Evolutionary conservation across 202 grass and related monocot species (phyloP).

Genomic region (Setaria italica): DNA sequence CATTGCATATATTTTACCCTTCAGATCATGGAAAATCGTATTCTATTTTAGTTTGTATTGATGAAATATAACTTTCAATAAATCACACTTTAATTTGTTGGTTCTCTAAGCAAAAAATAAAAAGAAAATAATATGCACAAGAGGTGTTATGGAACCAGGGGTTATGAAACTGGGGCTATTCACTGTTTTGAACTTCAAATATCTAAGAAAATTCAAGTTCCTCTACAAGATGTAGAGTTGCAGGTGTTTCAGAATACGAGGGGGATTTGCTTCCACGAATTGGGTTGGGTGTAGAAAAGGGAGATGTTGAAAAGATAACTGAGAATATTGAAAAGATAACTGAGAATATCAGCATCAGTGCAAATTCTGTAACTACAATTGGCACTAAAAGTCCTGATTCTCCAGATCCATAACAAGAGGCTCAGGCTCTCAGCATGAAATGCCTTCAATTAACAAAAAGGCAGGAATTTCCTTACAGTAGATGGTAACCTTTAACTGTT

Average conservation of each 20-base stretch:
- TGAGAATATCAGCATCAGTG: neutral
- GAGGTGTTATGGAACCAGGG: neutral
- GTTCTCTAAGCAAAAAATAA: neutral
- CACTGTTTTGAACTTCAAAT: neutral
- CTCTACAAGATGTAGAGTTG: neutral
- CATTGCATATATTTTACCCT: neutral
- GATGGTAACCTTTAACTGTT: neutral
- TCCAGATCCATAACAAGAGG: neutral
- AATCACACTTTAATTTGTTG: neutral
- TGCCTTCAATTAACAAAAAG: neutral
- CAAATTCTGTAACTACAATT: slow-evolving; percentile 14
- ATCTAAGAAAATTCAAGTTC: neutral
- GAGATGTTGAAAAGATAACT: neutral
- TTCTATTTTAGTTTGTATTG: neutral
- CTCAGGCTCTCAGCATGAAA: neutral
- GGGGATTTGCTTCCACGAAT: neutral
- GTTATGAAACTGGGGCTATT: neutral
- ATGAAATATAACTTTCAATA: neutral
- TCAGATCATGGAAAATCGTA: neutral
- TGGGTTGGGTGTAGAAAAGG: neutral
- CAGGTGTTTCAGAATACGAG: neutral
- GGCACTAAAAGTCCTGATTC: neutral
- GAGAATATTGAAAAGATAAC: neutral
- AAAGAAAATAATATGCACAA: neutral
- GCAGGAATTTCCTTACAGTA: neutral